phyloP scores from a whole-genome alignment of 768 basidiomycete species.

The Pulveroboletus ravenelii region DNA sequence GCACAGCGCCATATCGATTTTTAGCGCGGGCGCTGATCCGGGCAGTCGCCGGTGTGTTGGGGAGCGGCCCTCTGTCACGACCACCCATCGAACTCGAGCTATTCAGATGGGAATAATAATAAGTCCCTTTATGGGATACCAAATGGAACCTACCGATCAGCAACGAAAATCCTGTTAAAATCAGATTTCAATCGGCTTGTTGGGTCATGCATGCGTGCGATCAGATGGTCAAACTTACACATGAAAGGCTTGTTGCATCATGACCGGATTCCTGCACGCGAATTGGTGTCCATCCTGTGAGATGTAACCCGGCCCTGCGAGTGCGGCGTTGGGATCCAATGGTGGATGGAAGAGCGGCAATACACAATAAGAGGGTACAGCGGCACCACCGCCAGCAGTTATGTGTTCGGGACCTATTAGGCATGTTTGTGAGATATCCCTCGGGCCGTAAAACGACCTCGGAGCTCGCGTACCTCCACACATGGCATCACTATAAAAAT shows the following conservation, averaged over 20 bases:
- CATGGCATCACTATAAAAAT: constrained; percentile 40
- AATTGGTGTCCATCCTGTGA: constrained; percentile 57
- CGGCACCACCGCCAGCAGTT: constrained; percentile 6
- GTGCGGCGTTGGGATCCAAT: constrained; percentile 16
- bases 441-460: too few relatives aligned
- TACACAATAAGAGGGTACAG: constrained; percentile 49
- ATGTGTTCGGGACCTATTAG: constrained; percentile 46
- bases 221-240: constrained; percentile 38
- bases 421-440: too few relatives aligned
- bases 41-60: constrained; percentile 37
- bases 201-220: background rate
- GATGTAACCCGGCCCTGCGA: constrained; percentile 38
- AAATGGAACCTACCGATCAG: constrained; percentile 13
- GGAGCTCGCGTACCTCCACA: constrained; percentile 37
- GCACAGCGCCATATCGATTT: constrained; percentile 56
- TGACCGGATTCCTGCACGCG: constrained; percentile 46
- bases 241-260: constrained; percentile 47
- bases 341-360: constrained; percentile 51
- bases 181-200: background rate
- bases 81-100: constrained; percentile 51
- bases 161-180: constrained; percentile 15
- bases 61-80: constrained; percentile 24
- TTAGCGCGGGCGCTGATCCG: constrained; percentile 34
- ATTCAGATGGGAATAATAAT: background rate
- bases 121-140: background rate